Conservation (phyloP, 164 flowering plant genomes). For the Aristolochia californica region DNA sequence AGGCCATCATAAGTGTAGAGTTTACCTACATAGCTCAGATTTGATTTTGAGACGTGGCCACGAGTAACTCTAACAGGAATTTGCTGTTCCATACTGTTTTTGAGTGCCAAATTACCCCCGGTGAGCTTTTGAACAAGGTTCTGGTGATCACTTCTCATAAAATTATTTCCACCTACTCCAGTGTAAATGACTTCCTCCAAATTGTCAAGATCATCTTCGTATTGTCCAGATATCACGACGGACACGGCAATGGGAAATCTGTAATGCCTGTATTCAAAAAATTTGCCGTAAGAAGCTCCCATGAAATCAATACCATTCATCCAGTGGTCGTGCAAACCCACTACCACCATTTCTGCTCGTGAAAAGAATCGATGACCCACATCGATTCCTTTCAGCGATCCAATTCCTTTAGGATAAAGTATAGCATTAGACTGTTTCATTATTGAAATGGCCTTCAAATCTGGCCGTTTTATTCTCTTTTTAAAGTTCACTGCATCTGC, state of each 20-base stretch:
- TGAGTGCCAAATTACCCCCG: conserved; percentile 78
- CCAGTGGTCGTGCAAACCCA: conserved; percentile 68
- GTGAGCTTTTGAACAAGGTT: conserved; percentile 61
- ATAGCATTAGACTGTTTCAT: too few species aligned
- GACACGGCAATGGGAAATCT: conserved; percentile 73
- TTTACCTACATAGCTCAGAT: conserved; percentile 34
- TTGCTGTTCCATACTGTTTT: conserved; percentile 71
- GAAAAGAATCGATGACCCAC: conserved; percentile 74
- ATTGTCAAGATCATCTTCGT: conserved; percentile 71
- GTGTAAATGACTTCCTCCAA: conserved; percentile 66
- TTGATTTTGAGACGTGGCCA: conserved; percentile 37
- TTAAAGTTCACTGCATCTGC: too few species aligned
- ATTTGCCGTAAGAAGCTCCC: conserved; percentile 21
- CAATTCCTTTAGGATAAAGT: conserved; percentile 19
- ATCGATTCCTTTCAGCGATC: conserved; percentile 60
- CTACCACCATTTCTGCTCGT: conserved; percentile 67
- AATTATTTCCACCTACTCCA: conserved; percentile 75
- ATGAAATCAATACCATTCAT: conserved; percentile 50
- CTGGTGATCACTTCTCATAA: conserved; percentile 21
- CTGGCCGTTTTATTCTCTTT: too few species aligned
- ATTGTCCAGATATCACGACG: conserved; percentile 77
- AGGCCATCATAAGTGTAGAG: conserved; percentile 86
- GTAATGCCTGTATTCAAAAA: conserved; percentile 10
- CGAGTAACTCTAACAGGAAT: conserved; percentile 79
- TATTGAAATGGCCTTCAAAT: too few species aligned